phyloP scores from a whole-genome alignment of 1,284 basidiomycete genomes.

The Ustilago vetiveriae region DNA sequence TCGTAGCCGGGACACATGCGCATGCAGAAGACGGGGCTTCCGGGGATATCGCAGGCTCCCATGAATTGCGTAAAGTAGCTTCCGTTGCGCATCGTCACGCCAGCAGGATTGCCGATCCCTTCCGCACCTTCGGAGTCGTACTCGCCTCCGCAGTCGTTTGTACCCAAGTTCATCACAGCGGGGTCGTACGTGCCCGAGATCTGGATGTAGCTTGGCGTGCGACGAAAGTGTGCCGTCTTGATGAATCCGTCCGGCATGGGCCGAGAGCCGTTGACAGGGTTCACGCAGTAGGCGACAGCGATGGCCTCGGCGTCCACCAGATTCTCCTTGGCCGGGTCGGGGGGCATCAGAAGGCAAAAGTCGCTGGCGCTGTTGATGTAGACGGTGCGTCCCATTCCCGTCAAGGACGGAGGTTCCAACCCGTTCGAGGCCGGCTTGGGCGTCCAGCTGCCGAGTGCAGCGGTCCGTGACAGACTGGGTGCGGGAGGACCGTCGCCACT shows the following conservation, averaged over 20 bases:
- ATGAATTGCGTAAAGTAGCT: constrained; percentile 55
- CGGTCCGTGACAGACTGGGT: constrained; percentile 29
- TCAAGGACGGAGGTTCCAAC: constrained; percentile 20
- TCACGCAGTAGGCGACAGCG: constrained; percentile 61
- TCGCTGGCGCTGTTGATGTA: constrained; percentile 54
- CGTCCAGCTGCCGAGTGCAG: constrained; percentile 43
- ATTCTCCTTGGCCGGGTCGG: constrained; percentile 57
- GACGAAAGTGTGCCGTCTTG: constrained; percentile 58
- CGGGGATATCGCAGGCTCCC: constrained; percentile 61
- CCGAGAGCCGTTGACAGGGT: constrained; percentile 55
- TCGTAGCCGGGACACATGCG: constrained; percentile 53
- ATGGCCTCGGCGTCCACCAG: constrained; percentile 61
- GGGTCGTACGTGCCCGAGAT: constrained; percentile 59
- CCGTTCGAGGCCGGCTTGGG: constrained; percentile 29
- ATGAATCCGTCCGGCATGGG: constrained; percentile 62
- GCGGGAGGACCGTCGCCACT: constrained; percentile 37
- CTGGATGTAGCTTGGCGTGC: constrained; percentile 49
- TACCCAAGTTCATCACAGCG: constrained; percentile 56
- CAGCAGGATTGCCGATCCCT: constrained; percentile 59
- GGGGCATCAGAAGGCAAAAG: constrained; percentile 62
- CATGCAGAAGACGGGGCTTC: constrained; percentile 53
- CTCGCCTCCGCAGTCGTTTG: constrained; percentile 57
- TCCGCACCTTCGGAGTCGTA: constrained; percentile 48
- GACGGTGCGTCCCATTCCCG: constrained; percentile 37
- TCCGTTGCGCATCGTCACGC: constrained; percentile 53